These are phyloP conservation scores for Chrysopogon serrulatus DNA, from an alignment of 176 grass and related monocot genomes.

Conservation along the genomic window DNA sequence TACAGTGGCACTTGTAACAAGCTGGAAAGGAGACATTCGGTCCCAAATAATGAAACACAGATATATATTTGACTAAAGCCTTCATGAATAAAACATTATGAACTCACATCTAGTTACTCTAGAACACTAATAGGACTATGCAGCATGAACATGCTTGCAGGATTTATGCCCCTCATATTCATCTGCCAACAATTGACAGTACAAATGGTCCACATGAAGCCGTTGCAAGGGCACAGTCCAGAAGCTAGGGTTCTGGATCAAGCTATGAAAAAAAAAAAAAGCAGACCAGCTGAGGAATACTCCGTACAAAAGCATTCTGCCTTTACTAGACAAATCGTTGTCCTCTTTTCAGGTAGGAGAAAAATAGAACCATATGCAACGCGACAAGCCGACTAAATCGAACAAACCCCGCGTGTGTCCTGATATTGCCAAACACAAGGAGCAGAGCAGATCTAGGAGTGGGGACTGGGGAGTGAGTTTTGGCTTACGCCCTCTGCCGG, in stretches of 20 bases:
- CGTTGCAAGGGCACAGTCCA: neutral
- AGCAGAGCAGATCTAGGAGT: neutral
- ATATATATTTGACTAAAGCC: neutral
- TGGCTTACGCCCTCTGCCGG: conserved; percentile 73
- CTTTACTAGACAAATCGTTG: neutral
- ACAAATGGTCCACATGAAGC: neutral
- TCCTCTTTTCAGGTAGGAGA: neutral
- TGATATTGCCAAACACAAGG: neutral
- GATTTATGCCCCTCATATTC: neutral
- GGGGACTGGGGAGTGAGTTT: neutral
- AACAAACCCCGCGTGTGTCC: neutral
- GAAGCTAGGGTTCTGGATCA: neutral
- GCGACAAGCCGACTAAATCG: neutral
- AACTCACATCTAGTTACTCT: neutral
- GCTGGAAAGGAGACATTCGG: neutral
- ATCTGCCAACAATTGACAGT: neutral
- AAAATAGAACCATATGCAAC: neutral
- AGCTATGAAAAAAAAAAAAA: neutral
- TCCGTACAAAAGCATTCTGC: neutral
- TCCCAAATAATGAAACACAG: neutral
- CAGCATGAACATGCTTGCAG: neutral
- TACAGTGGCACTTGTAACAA: neutral
- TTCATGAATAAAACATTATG: neutral
- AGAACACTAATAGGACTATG: neutral
- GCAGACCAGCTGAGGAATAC: neutral